A percentile compares a stretch with the other conserved stretches of the same genome.
These are phyloP conservation scores for Metarhizium anisopliae DNA, from an alignment of 2,329 filamentous ascomycete species.

Conservation along the genomic window DNA sequence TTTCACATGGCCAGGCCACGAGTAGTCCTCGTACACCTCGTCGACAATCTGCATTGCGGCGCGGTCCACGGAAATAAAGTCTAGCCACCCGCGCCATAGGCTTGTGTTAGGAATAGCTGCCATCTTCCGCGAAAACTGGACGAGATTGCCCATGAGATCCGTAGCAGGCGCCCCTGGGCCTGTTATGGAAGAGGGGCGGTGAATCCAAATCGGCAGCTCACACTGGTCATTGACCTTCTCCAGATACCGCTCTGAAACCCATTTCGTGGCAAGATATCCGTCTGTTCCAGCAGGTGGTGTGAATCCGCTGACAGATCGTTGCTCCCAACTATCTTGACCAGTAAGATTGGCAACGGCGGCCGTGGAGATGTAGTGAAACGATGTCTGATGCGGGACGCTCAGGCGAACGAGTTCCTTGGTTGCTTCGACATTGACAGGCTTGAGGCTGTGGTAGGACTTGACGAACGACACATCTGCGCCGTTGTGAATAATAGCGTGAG, in stretches of 20 bases:
- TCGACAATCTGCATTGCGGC: too few species aligned
- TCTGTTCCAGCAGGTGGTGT: conserved; percentile 12
- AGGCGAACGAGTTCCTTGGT: conserved; percentile 18
- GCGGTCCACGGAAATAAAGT: too few species aligned
- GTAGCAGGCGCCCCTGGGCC: neutral
- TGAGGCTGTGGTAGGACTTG: conserved; percentile 20
- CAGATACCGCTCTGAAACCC: conserved; percentile 21
- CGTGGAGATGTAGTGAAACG: conserved; percentile 26
- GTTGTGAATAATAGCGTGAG: conserved; percentile 38
- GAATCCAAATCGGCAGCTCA: conserved; percentile 4
- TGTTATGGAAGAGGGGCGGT: conserved; percentile 3
- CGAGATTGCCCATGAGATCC: too few species aligned
- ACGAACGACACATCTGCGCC: conserved; percentile 27
- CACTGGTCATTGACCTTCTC: conserved; percentile 11
- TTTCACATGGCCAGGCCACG: too few species aligned
- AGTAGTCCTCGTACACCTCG: too few species aligned
- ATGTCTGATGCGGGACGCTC: conserved; percentile 14
- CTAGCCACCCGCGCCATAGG: too few species aligned
- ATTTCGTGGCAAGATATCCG: conserved; percentile 23
- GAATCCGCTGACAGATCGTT: neutral
- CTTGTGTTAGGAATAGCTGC: too few species aligned
- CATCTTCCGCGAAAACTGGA: too few species aligned
- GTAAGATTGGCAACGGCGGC: neutral
- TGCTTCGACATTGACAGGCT: conserved; percentile 17
- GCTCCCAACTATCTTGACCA: neutral